Conservation (phyloP, 2,329 filamentous ascomycete species). For the Fusarium tricinctum region DNA sequence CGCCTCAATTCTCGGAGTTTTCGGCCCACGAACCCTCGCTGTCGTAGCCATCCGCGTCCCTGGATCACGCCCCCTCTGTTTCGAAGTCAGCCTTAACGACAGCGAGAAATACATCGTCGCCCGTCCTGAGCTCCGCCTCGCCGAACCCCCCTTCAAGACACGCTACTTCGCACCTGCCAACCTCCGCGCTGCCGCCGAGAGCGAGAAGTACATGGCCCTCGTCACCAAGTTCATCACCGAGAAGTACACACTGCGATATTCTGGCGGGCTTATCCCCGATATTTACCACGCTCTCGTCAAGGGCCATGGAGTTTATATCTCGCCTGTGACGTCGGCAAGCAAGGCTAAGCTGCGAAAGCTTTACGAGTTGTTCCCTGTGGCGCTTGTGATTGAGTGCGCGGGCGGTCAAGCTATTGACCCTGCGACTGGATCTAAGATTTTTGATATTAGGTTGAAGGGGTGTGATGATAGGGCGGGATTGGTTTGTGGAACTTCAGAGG, state of each 20-base stretch:
- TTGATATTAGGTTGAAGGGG: constrained; percentile 56
- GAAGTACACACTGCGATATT: constrained; percentile 72
- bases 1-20: constrained; percentile 66
- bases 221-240: constrained; percentile 64
- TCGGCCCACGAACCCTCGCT: constrained; percentile 68
- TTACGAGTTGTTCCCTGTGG: constrained; percentile 73
- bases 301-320: constrained; percentile 72
- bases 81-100: constrained; percentile 64
- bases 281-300: constrained; percentile 71
- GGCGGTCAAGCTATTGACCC: constrained; percentile 70
- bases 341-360: constrained; percentile 70
- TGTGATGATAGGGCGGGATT: constrained; percentile 66
- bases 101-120: constrained; percentile 55
- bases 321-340: constrained; percentile 65
- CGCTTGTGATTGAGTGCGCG: constrained; percentile 71
- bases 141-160: constrained; percentile 59
- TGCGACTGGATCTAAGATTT: constrained; percentile 56
- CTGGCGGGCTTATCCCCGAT: constrained; percentile 73
- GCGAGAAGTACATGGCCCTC: constrained; percentile 63
- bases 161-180: constrained; percentile 75
- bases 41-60: constrained; percentile 67
- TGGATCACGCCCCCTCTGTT: constrained; percentile 57
- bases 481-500: constrained; percentile 64
- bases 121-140: constrained; percentile 57
- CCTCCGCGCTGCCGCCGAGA: constrained; percentile 68